Evolutionary conservation across 441 rosid genomes (phyloP), one percentile per base, ranked within the genome.

Genomic region (Kokia cookei): DNA sequence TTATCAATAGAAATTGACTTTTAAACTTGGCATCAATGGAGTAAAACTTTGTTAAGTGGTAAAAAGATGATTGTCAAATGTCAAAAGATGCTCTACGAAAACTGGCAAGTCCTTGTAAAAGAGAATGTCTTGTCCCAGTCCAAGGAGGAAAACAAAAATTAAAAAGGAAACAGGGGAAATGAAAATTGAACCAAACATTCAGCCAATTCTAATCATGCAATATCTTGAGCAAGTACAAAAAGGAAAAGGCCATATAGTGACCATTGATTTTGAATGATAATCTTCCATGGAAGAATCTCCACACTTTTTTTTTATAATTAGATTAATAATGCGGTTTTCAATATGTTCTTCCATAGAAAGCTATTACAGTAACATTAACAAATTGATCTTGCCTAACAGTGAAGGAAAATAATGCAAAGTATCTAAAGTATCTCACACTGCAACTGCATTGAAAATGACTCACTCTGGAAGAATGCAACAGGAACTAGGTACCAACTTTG

Each of bases 61-160:
- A 19, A 53, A 14, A 14, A 29, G 53, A 27, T 50, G 57, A 40
- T 48, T 60, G 54, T 32, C 62, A 65, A 75, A 37, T 60, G 64
- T 69, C 12, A 68, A 60, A 69, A 15, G 7, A 51, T 13, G 29
- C 51, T 37, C 24, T 4, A 12, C 2, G 35, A 35, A 43, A 43
- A 45, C 35, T 13, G 54, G 35, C 37, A 43, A 45, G 54, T 67
- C 24, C 10, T 26, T 48, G 42, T 67, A 48, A 47, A 47, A 47
- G 43, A 19, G 24, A 40, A 65, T 65, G 54, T 55, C 40, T 48
- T 55, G 65, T 57, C 53, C 51, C 64, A 2, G 57, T 13, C 53
- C 51, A 22, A 43, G 35, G 24, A 98, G 98, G 27, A 91, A 91
- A 78, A 91, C 3, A 51, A 19, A 51, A 6, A 32, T 32, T 32